phyloP scores from a whole-genome alignment of 257 asterid species.

The Plantago major region DNA sequence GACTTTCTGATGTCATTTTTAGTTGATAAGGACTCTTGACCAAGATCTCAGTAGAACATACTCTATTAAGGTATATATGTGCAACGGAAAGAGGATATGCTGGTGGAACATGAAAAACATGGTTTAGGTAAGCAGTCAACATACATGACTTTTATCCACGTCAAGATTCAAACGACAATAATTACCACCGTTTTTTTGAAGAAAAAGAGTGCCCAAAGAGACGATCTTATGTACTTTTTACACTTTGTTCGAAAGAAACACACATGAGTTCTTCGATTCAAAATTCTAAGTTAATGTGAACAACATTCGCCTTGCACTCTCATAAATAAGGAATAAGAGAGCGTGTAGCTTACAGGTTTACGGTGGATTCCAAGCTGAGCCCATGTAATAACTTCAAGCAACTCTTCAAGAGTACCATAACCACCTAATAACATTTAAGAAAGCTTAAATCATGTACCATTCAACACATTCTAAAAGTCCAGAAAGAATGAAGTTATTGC shows the following conservation, averaged over 20 bases:
- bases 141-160: neutral
- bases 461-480: neutral
- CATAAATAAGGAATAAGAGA: neutral
- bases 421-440: constrained; percentile 48
- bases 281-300: too few relatives aligned
- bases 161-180: neutral
- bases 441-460: neutral
- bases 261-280: too few relatives aligned
- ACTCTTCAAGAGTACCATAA: constrained; percentile 94
- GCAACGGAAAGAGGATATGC: constrained; percentile 11
- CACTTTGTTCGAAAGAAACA: too few relatives aligned
- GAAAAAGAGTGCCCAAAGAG: neutral
- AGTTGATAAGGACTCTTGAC: constrained; percentile 25
- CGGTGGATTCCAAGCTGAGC: constrained; percentile 96
- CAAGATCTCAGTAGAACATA: constrained; percentile 10
- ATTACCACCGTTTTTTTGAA: neutral
- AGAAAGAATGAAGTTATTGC: neutral
- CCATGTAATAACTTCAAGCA: constrained; percentile 97
- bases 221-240: too few relatives aligned
- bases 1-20: constrained; percentile 10
- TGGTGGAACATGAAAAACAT: constrained; percentile 22
- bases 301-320: neutral
- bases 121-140: neutral
- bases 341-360: constrained; percentile 57
- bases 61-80: constrained; percentile 4